Base-by-base conservation (phyloP, 2,329 filamentous ascomycete genomes). In the Sphaerulina populicola region DNA sequence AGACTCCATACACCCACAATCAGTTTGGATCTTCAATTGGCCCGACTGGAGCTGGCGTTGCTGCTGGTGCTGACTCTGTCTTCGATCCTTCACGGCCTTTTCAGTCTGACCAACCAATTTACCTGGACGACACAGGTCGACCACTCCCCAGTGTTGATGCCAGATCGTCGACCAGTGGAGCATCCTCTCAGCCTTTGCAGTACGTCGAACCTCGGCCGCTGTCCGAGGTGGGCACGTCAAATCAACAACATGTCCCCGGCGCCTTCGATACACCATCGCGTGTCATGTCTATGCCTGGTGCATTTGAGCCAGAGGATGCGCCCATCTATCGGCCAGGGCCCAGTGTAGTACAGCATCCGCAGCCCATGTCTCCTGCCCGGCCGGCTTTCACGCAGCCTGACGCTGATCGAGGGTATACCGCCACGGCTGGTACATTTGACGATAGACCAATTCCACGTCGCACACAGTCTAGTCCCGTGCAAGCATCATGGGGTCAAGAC, bases 291-390 rank as follows among this genome's bases (percentile, higher is more conserved):
- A 65, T 66, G 57, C 63, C 64, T 8, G 64, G 64, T 8, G 59
- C 60, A 18, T 66, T 61, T 21, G 61, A 64, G 9, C 36, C 54
- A 12, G 47, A 61, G n/a, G 49, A 54, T 9, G 62, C 72, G 6
- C 64, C 72, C 2, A 66, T 70, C 18, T 69, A 67, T 12, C 75
- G 79, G 38, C 78, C 82, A 4, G 79, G 73, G 5, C 74, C 80
- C 0, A 77, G 88, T 30, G 81, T 83, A 9, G 74, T 96, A n/a
- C 85, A 93, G 65, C 88, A 94, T 61, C 90, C 90, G 2, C 84
- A 89, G 60, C 90, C 90, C 2, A 78, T 87, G 52, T 75, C 78
- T 2, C 87, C 86, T 0, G 81, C 94, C 2, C 52, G 60, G 29
- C 59, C 65, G 15, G 58, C 63, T 2, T 65, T 66, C 50, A 63